Percentiles rank a stretch among this genome's conserved stretches.
Conservation (phyloP, 805 yeast genomes). For the Metschnikowia kofuensis region DNA sequence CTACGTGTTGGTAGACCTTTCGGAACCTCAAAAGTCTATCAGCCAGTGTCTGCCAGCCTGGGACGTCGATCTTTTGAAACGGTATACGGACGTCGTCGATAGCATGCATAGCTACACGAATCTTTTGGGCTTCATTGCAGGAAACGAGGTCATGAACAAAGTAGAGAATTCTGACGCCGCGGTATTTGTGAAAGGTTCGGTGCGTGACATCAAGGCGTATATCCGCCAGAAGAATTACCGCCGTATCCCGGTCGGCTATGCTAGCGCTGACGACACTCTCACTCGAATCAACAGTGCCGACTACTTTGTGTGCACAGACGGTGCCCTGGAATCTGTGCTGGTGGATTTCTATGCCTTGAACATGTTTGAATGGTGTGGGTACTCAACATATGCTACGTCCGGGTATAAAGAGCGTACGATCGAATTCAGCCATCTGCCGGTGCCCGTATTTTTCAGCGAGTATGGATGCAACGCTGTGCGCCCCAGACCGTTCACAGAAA, state of each 20-base stretch:
- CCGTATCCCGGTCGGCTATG: constrained; percentile 40
- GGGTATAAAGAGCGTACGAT: constrained; percentile 36
- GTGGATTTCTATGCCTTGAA: constrained; percentile 38
- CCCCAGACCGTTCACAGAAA: constrained; percentile 40
- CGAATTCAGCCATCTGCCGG: constrained; percentile 28
- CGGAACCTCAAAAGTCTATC: constrained; percentile 36
- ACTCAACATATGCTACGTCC: constrained; percentile 33
- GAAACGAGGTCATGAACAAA: constrained; percentile 39
- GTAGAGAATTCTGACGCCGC: constrained; percentile 26
- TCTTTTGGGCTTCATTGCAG: constrained; percentile 39
- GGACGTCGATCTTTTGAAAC: constrained; percentile 28
- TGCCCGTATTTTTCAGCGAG: constrained; percentile 39
- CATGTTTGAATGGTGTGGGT: constrained; percentile 44
- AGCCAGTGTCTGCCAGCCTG: constrained; percentile 32
- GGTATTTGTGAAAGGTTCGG: constrained; percentile 36
- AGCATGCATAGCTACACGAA: constrained; percentile 30
- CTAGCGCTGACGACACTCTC: constrained; percentile 35
- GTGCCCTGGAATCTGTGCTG: neutral
- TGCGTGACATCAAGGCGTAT: constrained; percentile 31
- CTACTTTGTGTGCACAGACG: constrained; percentile 28
- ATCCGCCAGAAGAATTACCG: constrained; percentile 28
- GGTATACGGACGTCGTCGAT: constrained; percentile 36
- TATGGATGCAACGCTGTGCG: constrained; percentile 36
- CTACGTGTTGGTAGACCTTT: constrained; percentile 34
- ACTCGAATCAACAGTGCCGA: constrained; percentile 27